Evolutionary conservation across 768 basidiomycete genomes (phyloP).

Genomic region (Serendipita indica): DNA sequence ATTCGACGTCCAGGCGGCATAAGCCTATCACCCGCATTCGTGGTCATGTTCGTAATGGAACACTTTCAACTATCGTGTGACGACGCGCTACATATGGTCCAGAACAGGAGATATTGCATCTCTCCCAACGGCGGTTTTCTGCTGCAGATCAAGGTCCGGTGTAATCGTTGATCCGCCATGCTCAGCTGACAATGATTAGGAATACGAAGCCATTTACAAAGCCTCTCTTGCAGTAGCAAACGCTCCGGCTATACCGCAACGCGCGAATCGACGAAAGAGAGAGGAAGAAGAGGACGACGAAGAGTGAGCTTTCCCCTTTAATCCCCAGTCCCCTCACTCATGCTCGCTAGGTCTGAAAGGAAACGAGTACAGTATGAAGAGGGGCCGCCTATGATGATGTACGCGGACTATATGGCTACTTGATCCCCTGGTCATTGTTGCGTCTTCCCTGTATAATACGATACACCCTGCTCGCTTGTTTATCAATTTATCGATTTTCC

Average conservation of each 20-base stretch:
- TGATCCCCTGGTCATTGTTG: no score
- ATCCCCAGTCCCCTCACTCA: background rate
- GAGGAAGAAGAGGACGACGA: conserved; percentile 59
- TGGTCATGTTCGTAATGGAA: conserved; percentile 90
- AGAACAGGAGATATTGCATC: conserved; percentile 85
- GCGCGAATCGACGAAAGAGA: conserved; percentile 44
- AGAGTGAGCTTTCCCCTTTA: conserved; percentile 19
- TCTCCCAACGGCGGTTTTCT: conserved; percentile 85
- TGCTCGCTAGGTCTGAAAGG: conserved; percentile 1
- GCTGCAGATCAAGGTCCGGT: conserved; percentile 75
- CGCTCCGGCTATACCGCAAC: conserved; percentile 30
- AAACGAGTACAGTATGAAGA: conserved; percentile 2
- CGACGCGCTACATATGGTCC: conserved; percentile 75
- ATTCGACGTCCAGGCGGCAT: conserved; percentile 50
- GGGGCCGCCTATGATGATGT: conserved; percentile 1
- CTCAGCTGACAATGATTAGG: no score
- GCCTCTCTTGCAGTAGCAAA: conserved; percentile 53
- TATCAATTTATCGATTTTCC: background rate
- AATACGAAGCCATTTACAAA: conserved; percentile 85
- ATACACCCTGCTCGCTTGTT: background rate
- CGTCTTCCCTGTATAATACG: background rate
- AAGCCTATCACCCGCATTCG: conserved; percentile 73
- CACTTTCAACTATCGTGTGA: conserved; percentile 70
- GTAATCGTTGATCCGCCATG: background rate
- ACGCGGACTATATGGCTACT: no score